Conservation (phyloP, 495 filamentous ascomycete species). For the Talaromyces borbonicus region DNA sequence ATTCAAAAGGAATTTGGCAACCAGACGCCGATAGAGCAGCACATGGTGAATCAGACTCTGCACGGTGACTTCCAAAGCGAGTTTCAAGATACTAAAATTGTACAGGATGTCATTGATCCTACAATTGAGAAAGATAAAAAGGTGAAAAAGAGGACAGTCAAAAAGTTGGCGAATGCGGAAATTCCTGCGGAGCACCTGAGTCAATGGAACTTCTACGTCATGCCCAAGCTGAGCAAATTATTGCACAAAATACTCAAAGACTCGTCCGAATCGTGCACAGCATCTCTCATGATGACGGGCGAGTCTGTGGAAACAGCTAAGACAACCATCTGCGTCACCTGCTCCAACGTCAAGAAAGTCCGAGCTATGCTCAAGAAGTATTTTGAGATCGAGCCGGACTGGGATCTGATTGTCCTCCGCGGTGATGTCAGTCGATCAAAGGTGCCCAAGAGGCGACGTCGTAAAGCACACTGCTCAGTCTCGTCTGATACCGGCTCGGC, state of each 20-base stretch:
- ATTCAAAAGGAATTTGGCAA: conserved; percentile 11
- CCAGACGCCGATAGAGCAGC: conserved; percentile 10
- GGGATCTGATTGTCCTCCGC: conserved; percentile 50
- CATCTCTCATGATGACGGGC: conserved; percentile 64
- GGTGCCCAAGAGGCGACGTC: conserved; percentile 37
- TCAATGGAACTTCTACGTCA: conserved; percentile 60
- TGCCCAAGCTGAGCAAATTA: conserved; percentile 62
- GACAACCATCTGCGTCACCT: conserved; percentile 69
- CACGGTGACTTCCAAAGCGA: not conserved
- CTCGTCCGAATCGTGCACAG: conserved; percentile 58
- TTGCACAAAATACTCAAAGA: conserved; percentile 52
- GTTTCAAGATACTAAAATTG: conserved; percentile 14
- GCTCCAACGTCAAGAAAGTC: conserved; percentile 61
- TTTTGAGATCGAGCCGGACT: conserved; percentile 54
- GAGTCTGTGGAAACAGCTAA: conserved; percentile 53
- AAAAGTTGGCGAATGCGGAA: conserved; percentile 33
- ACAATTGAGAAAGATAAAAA: conserved; percentile 22
- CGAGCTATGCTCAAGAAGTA: conserved; percentile 61
- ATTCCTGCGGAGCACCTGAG: conserved; percentile 54
- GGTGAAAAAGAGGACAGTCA: conserved; percentile 33
- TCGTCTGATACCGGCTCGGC: conserved; percentile 21
- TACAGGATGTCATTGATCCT: conserved; percentile 9
- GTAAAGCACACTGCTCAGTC: conserved; percentile 28
- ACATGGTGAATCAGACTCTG: not conserved
- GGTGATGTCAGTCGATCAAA: conserved; percentile 63